Conservation (phyloP, 768 basidiomycete genomes). For the Galerina sulciceps region DNA sequence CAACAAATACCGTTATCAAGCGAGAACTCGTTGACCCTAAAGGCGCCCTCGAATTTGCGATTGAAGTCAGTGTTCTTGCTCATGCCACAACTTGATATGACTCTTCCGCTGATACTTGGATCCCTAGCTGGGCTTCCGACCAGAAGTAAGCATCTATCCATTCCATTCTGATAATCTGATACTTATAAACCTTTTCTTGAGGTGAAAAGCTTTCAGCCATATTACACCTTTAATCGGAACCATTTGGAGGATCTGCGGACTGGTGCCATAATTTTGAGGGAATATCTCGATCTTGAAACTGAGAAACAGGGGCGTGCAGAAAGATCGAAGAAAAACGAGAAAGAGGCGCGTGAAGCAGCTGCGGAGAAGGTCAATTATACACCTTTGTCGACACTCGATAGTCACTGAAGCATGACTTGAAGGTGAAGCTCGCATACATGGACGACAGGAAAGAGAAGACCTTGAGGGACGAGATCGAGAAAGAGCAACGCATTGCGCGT, state of each 20-base stretch:
- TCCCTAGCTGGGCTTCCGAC: conserved; percentile 71
- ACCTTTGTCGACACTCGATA: background rate
- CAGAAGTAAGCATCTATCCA: conserved; percentile 49
- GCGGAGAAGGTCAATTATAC: conserved; percentile 53
- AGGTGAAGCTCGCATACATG: conserved; percentile 82
- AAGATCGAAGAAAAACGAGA: conserved; percentile 58
- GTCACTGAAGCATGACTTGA: conserved; percentile 1
- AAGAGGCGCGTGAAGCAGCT: conserved; percentile 56
- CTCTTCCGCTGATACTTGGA: conserved; percentile 11
- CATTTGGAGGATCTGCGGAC: conserved; percentile 59
- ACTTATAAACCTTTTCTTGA: conserved; percentile 28
- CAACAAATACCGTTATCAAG: conserved; percentile 72
- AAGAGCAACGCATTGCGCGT: conserved; percentile 41
- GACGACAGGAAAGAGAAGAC: conserved; percentile 73
- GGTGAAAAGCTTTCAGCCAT: conserved; percentile 76
- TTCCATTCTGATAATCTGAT: conserved; percentile 2
- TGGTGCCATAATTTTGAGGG: conserved; percentile 69
- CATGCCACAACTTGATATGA: background rate
- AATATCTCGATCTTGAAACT: conserved; percentile 57
- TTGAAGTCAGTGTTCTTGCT: conserved; percentile 57
- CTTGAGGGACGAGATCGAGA: conserved; percentile 63
- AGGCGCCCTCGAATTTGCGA: conserved; percentile 80
- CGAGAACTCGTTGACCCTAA: conserved; percentile 69
- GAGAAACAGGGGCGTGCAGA: conserved; percentile 52
- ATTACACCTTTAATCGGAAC: conserved; percentile 63